Evolutionary conservation across 352 stramenopile genomes (phyloP), one percentile per base, ranked within the genome.

Genomic region (Globisporangium middletonii): DNA sequence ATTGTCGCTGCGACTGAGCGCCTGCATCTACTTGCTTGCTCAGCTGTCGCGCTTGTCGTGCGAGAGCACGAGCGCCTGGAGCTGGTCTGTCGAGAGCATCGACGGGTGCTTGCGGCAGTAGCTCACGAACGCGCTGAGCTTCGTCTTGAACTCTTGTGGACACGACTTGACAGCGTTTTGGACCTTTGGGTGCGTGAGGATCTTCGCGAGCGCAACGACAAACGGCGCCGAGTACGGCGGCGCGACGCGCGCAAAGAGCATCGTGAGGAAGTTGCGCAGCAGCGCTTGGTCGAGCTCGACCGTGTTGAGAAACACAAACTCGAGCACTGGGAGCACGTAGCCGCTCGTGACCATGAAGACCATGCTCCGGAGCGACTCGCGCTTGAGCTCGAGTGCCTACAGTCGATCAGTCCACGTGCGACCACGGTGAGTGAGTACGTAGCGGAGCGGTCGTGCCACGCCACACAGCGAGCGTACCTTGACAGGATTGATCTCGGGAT

Each of bases 311-410:
- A 79, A 79, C 43, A 95, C 76, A 53, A 92, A 95, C 62, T 93
- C 81, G 19, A 95, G 64, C 18, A 95, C 83, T 0, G 85, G 85
- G 19, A 95, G 59, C 7, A 95, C 83, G 43, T 95, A 95, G 42
- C 85, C 85, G 59, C 76, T 88, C 5, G 83, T 92, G 62, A 95
- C 91, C 76, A 95, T 88, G 55, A 88, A 90, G 19, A 92, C 81
- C 85, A 95, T 93, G 41, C 75, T 91, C 2, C 85, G 77, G 44
- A 95, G 70, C 16, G 83, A 87, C 59, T 95, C 85, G 1, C 83
- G 79, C 60, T 93, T 93, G 42, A 93, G 66, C 49, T 95, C 85
- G 0, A 95, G 67, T 16, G 81, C 79, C 73, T 83, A 33, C 33
- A 30, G 16, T 15, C n/a, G 42, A 35, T 3, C 9, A 42, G 3